A percentile compares a stretch with the other conserved stretches of the same genome.
These are phyloP conservation scores for Bocquillonia castaneifolia DNA, from an alignment of 441 rosid genomes.

Conservation along the genomic window DNA sequence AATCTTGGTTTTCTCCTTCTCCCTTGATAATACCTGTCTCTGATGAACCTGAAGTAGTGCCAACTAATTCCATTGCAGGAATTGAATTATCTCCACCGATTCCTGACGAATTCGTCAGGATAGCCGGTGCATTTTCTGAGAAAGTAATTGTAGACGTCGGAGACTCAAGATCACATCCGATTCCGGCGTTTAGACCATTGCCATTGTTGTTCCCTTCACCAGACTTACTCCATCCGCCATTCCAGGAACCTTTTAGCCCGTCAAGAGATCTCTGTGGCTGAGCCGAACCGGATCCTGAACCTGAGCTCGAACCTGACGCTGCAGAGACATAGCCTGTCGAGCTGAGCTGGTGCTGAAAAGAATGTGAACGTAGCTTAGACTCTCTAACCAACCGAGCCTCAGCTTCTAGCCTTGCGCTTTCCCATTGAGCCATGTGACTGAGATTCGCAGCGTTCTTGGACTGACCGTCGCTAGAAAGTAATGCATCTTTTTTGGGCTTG, in stretches of 20 bases:
- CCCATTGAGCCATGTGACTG: slow-evolving; percentile 99
- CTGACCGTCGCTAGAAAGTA: slow-evolving; percentile 53
- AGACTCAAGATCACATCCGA: slow-evolving; percentile 50
- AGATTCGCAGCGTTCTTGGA: slow-evolving; percentile 82
- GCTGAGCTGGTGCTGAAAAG: slow-evolving; percentile 33
- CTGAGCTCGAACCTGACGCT: neutral
- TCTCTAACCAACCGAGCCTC: slow-evolving; percentile 85
- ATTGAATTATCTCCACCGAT: slow-evolving; percentile 29
- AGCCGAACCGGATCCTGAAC: slow-evolving; percentile 21
- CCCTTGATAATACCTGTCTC: slow-evolving; percentile 44
- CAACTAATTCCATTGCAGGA: slow-evolving; percentile 48
- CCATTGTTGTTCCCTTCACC: slow-evolving; percentile 11
- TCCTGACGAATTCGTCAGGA: slow-evolving; percentile 18
- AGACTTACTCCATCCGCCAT: slow-evolving; percentile 18
- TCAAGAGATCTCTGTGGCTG: slow-evolving; percentile 15
- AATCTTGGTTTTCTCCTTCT: slow-evolving; percentile 49
- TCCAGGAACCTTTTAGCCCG: slow-evolving; percentile 29
- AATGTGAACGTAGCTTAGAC: slow-evolving; percentile 67
- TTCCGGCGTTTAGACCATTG: slow-evolving; percentile 23
- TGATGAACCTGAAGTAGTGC: slow-evolving; percentile 44
- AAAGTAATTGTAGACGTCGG: slow-evolving; percentile 79
- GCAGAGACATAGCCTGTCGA: slow-evolving; percentile 11
- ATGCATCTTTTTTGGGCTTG: slow-evolving; percentile 76
- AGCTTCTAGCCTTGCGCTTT: slow-evolving; percentile 94
- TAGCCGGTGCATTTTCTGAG: slow-evolving; percentile 54